Percentiles rank a stretch among this genome's conserved stretches.
These are phyloP conservation scores for Ashbya aceris DNA, from an alignment of 1,139 yeast genomes.

Conservation along the genomic window DNA sequence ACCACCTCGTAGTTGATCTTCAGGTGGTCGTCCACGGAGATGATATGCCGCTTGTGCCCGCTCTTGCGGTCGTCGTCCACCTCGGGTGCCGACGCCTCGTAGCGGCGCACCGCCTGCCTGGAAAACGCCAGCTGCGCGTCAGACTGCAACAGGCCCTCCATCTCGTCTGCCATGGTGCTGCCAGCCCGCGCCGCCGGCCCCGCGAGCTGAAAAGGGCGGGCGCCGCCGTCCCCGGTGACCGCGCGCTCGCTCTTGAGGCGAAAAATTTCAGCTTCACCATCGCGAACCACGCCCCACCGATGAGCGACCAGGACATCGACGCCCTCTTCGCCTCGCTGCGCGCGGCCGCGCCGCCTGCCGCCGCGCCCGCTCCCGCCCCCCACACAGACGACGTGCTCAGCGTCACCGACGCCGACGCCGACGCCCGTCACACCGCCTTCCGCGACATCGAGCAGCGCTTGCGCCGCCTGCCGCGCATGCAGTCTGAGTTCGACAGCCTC, in stretches of 20 bases:
- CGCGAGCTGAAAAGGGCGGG: too few relatives aligned
- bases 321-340: neutral
- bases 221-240: too few relatives aligned
- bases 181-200: too few relatives aligned
- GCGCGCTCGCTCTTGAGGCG: too few relatives aligned
- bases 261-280: slow-evolving; percentile 1
- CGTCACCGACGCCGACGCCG: slow-evolving; percentile 16
- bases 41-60: slow-evolving; percentile 24
- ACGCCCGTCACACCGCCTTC: slow-evolving; percentile 18
- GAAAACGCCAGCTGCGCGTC: slow-evolving; percentile 2
- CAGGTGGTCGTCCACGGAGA: slow-evolving; percentile 26
- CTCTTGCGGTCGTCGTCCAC: slow-evolving; percentile 13
- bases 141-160: neutral
- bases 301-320: neutral
- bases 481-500: slow-evolving; percentile 24
- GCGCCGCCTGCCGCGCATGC: slow-evolving; percentile 23
- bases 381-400: slow-evolving; percentile 16
- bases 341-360: neutral
- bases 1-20: slow-evolving; percentile 29
- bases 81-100: slow-evolving; percentile 8
- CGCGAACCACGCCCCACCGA: too few relatives aligned
- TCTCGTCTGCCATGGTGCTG: too few relatives aligned
- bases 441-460: slow-evolving; percentile 23
- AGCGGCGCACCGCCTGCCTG: slow-evolving; percentile 13
- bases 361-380: slow-evolving; percentile 1